A percentile compares a stretch with the other conserved stretches of the same genome.
phyloP scores from a whole-genome alignment of 257 asterid genomes.

The Ligustrum vulgare region DNA sequence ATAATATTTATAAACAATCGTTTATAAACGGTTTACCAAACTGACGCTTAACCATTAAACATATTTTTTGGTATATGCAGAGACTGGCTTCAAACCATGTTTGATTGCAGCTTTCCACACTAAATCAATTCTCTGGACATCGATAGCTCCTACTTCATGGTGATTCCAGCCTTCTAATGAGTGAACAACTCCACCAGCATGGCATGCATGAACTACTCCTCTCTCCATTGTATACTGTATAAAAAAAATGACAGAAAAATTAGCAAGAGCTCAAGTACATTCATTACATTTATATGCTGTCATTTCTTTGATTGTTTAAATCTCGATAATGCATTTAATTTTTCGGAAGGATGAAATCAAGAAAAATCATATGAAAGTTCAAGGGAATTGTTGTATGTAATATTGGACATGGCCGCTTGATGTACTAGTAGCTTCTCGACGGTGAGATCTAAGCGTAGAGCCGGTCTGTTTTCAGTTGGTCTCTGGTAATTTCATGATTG shows the following conservation, averaged over 20 bases:
- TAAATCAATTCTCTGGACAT: slow-evolving; percentile 66
- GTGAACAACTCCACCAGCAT: slow-evolving; percentile 88
- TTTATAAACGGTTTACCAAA: too few relatives aligned
- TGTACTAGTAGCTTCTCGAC: too few relatives aligned
- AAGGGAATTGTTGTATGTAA: too few relatives aligned
- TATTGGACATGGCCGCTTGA: too few relatives aligned
- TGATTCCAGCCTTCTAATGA: slow-evolving; percentile 80
- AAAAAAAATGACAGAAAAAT: not conserved
- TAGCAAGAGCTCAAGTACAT: not conserved
- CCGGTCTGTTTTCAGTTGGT: too few relatives aligned
- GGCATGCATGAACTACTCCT: slow-evolving; percentile 96
- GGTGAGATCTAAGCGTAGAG: too few relatives aligned
- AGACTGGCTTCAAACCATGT: slow-evolving; percentile 72
- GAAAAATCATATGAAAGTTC: too few relatives aligned
- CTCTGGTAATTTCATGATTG: too few relatives aligned
- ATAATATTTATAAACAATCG: too few relatives aligned
- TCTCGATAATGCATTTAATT: not conserved
- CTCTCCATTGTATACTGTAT: slow-evolving; percentile 84
- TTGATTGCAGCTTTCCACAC: slow-evolving; percentile 91
- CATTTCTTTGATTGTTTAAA: too few relatives aligned
- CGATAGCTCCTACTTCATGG: slow-evolving; percentile 91
- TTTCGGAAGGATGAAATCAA: too few relatives aligned
- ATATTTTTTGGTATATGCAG: slow-evolving; percentile 8
- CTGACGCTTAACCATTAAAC: not conserved
- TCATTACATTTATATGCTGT: too few relatives aligned